Evolutionary conservation across 2,329 filamentous ascomycete genomes (phyloP).

Genomic region (Akanthomyces lecanii): DNA sequence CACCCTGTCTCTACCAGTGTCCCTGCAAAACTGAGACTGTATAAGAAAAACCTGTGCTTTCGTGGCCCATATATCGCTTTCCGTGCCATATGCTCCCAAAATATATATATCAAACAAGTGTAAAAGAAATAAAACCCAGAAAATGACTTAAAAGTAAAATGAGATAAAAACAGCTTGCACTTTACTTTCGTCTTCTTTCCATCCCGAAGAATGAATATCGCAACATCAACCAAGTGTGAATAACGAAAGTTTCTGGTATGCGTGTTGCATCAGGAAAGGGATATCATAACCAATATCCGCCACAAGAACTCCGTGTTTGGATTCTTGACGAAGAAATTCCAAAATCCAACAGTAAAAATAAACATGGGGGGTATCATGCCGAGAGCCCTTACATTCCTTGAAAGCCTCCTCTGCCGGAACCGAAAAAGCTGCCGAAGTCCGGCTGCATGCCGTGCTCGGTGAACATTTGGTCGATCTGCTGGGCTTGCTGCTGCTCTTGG

Average conservation of each 20-base stretch:
- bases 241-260: neutral
- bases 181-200: neutral
- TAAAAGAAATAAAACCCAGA: neutral
- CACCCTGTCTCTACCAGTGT: neutral
- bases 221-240: neutral
- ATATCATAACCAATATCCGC: conserved; percentile 1
- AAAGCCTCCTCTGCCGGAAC: conserved; percentile 39
- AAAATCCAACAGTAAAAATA: conserved; percentile 17
- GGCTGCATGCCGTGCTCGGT: conserved; percentile 42
- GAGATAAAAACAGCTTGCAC: neutral
- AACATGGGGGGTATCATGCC: conserved; percentile 36
- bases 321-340: neutral
- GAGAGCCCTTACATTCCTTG: conserved; percentile 38
- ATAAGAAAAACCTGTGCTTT: neutral
- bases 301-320: neutral
- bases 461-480: conserved; percentile 48
- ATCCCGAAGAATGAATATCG: neutral
- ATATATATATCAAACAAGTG: neutral
- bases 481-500: conserved; percentile 29
- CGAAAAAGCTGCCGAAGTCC: conserved; percentile 46
- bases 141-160: neutral
- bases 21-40: neutral
- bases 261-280: neutral
- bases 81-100: conserved; percentile 2
- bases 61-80: conserved; percentile 1